Evolutionary conservation across 345 rosid genomes (phyloP).

Genomic region (Salix udensis): DNA sequence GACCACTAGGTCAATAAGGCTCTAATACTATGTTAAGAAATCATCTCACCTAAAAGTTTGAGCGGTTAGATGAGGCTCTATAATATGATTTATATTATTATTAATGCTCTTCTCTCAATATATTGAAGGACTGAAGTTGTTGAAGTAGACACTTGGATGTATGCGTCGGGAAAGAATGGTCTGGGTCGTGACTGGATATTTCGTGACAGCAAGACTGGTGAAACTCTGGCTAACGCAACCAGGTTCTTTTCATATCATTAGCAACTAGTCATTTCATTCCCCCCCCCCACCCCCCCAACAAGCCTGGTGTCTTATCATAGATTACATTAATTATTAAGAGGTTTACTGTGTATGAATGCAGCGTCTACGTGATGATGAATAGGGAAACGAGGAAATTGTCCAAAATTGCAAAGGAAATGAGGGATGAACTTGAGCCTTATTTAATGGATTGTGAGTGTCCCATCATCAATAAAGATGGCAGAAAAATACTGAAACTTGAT

Average conservation of each 20-base stretch:
- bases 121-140: slow-evolving; percentile 20
- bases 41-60: too few species aligned
- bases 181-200: slow-evolving; percentile 15
- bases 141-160: slow-evolving; percentile 21
- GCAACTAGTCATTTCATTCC: too few species aligned
- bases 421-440: slow-evolving; percentile 14
- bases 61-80: too few species aligned
- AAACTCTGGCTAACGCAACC: slow-evolving; percentile 13
- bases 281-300: too few species aligned
- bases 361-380: slow-evolving; percentile 25
- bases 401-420: slow-evolving; percentile 13
- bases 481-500: not conserved
- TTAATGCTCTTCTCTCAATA: too few species aligned
- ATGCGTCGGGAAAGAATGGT: slow-evolving; percentile 18
- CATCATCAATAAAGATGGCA: not conserved
- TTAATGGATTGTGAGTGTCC: not conserved
- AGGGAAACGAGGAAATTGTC: slow-evolving; percentile 24
- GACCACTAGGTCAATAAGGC: too few species aligned
- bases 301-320: too few species aligned
- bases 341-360: not conserved
- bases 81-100: too few species aligned
- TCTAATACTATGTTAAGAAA: too few species aligned
- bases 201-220: slow-evolving; percentile 13
- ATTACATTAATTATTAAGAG: too few species aligned
- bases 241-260: slow-evolving; percentile 3